phyloP scores from a whole-genome alignment of 768 basidiomycete genomes.

The Trametes cinnabarina region DNA sequence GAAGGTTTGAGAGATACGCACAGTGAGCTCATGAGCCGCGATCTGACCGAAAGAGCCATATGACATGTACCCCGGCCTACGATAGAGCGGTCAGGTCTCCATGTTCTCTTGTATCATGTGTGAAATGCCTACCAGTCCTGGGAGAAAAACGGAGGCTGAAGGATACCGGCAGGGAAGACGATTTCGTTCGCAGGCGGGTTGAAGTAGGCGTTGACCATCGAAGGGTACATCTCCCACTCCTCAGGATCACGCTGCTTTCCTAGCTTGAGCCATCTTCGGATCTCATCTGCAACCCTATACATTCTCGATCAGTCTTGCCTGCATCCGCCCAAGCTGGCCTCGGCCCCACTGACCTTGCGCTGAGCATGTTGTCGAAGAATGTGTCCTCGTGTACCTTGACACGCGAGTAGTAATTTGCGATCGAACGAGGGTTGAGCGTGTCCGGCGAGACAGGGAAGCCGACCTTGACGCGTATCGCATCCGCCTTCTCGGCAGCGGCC shows the following conservation, averaged over 20 bases:
- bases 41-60: constrained; percentile 94
- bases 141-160: constrained; percentile 90
- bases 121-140: constrained; percentile 56
- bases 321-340: neutral
- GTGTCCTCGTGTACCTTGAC: constrained; percentile 62
- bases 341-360: constrained; percentile 46
- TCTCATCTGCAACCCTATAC: constrained; percentile 54
- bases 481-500: constrained; percentile 85
- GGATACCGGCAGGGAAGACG: constrained; percentile 94
- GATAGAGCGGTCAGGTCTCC: neutral
- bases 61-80: constrained; percentile 82
- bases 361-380: constrained; percentile 85
- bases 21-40: constrained; percentile 89
- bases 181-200: constrained; percentile 90
- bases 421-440: constrained; percentile 64
- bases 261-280: constrained; percentile 71
- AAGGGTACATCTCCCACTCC: constrained; percentile 86
- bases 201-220: constrained; percentile 86
- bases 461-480: constrained; percentile 84
- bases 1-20: constrained; percentile 34
- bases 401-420: constrained; percentile 71
- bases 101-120: neutral
- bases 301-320: neutral
- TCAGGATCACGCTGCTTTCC: constrained; percentile 68
- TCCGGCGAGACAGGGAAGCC: constrained; percentile 90